A percentile compares a stretch with the other conserved stretches of the same genome.
Conservation (phyloP, 495 filamentous ascomycete species). For the Penicillium odoratum region DNA sequence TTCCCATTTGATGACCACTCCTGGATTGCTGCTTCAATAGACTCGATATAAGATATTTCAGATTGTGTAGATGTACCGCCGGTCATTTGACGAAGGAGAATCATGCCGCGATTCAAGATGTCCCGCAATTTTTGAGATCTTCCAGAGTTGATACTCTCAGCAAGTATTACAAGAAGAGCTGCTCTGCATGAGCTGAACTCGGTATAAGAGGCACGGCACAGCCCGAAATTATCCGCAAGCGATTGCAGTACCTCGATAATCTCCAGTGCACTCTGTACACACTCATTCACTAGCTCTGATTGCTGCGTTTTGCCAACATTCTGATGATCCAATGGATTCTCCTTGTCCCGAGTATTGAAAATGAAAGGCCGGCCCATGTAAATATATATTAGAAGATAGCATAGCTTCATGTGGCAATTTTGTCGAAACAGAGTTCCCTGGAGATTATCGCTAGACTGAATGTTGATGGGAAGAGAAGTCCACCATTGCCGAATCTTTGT, state of each 20-base stretch:
- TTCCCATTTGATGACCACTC: conserved; percentile 9
- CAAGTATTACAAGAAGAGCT: conserved; percentile 48
- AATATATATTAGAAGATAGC: conserved; percentile 44
- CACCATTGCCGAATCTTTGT: conserved; percentile 45
- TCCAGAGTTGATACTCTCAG: conserved; percentile 38
- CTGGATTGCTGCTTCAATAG: conserved; percentile 20
- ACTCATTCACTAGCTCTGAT: conserved; percentile 40
- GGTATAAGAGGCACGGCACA: conserved; percentile 48
- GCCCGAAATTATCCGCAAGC: conserved; percentile 40
- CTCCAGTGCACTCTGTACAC: conserved; percentile 46
- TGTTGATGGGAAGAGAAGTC: conserved; percentile 36
- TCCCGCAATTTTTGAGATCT: conserved; percentile 15
- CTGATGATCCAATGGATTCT: conserved; percentile 13
- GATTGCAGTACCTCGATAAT: conserved; percentile 42
- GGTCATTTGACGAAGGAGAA: conserved; percentile 23
- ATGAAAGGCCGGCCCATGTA: conserved; percentile 50
- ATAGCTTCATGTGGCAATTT: conserved; percentile 46
- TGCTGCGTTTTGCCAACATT: conserved; percentile 29
- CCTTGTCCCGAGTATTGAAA: conserved; percentile 33
- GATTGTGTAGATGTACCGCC: conserved; percentile 21
- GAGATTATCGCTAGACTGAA: conserved; percentile 35
- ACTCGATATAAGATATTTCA: conserved; percentile 25
- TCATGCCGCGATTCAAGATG: conserved; percentile 19
- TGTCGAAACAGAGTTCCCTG: conserved; percentile 37
- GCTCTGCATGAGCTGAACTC: conserved; percentile 51